A percentile compares a stretch with the other conserved stretches of the same genome.
Conservation (phyloP, 306 rosid species). For the Cyamopsis tetragonoloba region DNA sequence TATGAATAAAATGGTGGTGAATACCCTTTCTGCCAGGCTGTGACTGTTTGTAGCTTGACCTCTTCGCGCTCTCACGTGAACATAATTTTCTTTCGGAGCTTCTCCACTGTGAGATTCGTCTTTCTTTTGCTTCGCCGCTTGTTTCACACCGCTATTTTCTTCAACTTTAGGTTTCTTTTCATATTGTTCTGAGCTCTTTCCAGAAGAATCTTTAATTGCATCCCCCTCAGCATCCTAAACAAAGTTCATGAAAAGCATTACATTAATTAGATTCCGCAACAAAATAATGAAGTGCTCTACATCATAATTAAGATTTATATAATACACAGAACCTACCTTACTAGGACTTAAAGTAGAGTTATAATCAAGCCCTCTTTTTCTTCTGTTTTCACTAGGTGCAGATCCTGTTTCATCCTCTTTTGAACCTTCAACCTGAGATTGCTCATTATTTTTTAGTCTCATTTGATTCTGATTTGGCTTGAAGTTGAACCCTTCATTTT, state of each 20-base stretch:
- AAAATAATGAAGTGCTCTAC: neutral
- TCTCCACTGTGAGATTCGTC: constrained; percentile 59
- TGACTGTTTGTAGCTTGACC: constrained; percentile 95
- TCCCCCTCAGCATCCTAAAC: constrained; percentile 55
- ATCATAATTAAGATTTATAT: neutral
- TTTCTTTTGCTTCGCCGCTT: constrained; percentile 46
- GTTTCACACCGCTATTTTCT: constrained; percentile 43
- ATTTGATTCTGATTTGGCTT: constrained; percentile 40
- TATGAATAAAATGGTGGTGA: neutral
- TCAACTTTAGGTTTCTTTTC: constrained; percentile 47
- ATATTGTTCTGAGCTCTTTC: constrained; percentile 49
- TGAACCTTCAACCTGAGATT: constrained; percentile 37
- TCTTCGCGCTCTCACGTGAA: constrained; percentile 80
- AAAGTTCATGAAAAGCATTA: constrained; percentile 12
- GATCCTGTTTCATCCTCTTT: constrained; percentile 41
- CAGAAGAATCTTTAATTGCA: constrained; percentile 42
- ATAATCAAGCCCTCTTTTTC: constrained; percentile 49
- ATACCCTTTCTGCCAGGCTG: constrained; percentile 92
- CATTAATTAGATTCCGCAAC: constrained; percentile 3
- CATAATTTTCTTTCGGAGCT: constrained; percentile 56
- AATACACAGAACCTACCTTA: constrained; percentile 43
- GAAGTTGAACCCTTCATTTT: constrained; percentile 39
- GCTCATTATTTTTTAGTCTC: constrained; percentile 33
- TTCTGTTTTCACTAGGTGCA: constrained; percentile 47
- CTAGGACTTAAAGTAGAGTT: constrained; percentile 38